Base-by-base conservation (phyloP, 2,329 filamentous ascomycete genomes). In the Trichophyton simii region DNA sequence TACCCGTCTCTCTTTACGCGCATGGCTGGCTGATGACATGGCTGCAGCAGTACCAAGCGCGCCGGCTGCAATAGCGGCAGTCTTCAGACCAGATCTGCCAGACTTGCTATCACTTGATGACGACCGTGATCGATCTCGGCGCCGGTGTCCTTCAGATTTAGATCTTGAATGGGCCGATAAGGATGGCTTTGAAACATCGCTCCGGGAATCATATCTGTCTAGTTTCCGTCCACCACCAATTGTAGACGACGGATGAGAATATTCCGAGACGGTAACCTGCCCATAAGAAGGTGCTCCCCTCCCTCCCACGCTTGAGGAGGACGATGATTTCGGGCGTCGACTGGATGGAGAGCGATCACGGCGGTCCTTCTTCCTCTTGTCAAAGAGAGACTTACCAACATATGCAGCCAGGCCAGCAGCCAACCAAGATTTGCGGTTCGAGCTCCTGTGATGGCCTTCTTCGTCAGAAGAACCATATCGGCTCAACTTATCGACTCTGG, bases 401-500 rank as follows among this genome's bases (percentile, higher is more conserved):
- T 81, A 79, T 3, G 79, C 82, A 60, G 79, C 80, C 13, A 85
- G 70, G 18, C 82, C 79, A 36, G 78, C 78, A 15, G 79, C 81
- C 28, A 84, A 67, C 74, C 80, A 81, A 31, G 78, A 78, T 62
- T 73, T 77, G 61, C 68, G 73, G 67, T 72, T 75, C 58, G 75
- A 77, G 69, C 69, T 77, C 65, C 75, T 75, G 44, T 75, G 74
- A 44, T 76, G 74, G 20, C 72, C 68, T 52, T 82, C 80, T 25
- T 78, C 77, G 46, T 80, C 78, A 0, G 80, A 82, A 6, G 78
- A 77, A 36, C 75, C 75, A 64, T 86, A 85, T 52, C 83, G 79
- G 61, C 75, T 81, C n/a, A 79, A 73, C 68, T 87, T 87, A 67
- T 83, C 80, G 6, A 86, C 77, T 20, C 83, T 77, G 7, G 70